Evolutionary conservation across 1,139 yeast genomes (phyloP).

Genomic region (Nakaseomyces bracarensis): DNA sequence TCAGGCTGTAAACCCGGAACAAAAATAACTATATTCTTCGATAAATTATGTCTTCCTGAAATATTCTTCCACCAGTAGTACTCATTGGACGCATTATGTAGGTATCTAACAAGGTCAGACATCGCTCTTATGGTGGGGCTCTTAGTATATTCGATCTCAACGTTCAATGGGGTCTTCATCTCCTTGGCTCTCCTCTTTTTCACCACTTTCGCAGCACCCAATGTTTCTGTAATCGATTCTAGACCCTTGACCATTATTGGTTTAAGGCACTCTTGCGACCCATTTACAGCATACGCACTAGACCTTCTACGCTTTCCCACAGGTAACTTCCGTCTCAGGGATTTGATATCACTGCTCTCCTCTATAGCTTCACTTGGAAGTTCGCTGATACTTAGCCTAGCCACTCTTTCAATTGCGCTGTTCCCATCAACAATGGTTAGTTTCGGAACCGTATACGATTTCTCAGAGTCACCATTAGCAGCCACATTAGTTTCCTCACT

Average conservation of each 20-base stretch:
- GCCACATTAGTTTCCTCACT: neutral
- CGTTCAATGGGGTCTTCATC: neutral
- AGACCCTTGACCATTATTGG: conserved; percentile 10
- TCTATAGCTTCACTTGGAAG: conserved; percentile 7
- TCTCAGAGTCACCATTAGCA: neutral
- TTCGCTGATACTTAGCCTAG: conserved; percentile 26
- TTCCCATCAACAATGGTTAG: neutral
- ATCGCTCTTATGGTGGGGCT: neutral
- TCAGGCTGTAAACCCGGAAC: conserved; percentile 57
- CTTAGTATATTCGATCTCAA: neutral
- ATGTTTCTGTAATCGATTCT: neutral
- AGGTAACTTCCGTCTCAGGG: conserved; percentile 6
- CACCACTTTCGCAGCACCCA: neutral
- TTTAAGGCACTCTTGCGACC: conserved; percentile 1
- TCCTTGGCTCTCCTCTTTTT: conserved; percentile 5
- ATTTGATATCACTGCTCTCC: conserved; percentile 6
- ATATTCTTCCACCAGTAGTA: neutral
- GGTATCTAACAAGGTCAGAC: neutral
- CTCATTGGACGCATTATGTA: neutral
- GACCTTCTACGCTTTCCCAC: conserved; percentile 33
- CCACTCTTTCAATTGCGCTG: conserved; percentile 13
- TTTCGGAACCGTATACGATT: conserved; percentile 1
- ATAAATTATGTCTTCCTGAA: conserved; percentile 25
- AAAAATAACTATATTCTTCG: conserved; percentile 51
- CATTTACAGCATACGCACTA: conserved; percentile 22